phyloP scores from a whole-genome alignment of 345 rosid species.

The Eucalyptus cloeziana region DNA sequence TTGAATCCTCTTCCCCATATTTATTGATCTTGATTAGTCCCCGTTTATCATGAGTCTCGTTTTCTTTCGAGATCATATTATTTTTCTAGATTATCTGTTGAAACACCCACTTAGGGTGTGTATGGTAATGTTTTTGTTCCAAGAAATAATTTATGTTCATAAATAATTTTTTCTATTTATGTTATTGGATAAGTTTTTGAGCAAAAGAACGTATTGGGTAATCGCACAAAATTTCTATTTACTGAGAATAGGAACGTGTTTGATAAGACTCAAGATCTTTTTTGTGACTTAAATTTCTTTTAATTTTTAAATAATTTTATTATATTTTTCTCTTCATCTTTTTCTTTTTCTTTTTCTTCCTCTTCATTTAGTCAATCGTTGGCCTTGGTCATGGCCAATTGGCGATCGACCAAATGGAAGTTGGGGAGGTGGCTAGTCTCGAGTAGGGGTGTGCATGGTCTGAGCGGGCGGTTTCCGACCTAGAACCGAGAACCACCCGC shows the following conservation, averaged over 20 bases:
- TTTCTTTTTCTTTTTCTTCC: rapidly evolving
- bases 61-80: rapidly evolving
- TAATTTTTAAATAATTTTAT: no score
- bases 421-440: rapidly evolving
- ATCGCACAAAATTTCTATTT: rapidly evolving
- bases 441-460: no score
- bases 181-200: rapidly evolving
- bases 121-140: rapidly evolving
- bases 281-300: no score
- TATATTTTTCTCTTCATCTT: no score
- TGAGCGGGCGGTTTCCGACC: no score
- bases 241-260: rapidly evolving
- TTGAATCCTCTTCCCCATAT: rapidly evolving
- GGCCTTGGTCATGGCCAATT: no score
- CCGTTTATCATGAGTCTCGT: rapidly evolving
- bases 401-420: no score
- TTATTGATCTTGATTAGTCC: not conserved
- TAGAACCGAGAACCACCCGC: no score
- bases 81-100: not conserved
- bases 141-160: rapidly evolving
- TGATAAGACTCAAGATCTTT: no score
- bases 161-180: rapidly evolving
- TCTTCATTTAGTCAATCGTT: rapidly evolving
- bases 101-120: rapidly evolving
- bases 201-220: rapidly evolving